Base-by-base conservation (phyloP, 176 grass and related monocot species). In the Dactylis glomerata region DNA sequence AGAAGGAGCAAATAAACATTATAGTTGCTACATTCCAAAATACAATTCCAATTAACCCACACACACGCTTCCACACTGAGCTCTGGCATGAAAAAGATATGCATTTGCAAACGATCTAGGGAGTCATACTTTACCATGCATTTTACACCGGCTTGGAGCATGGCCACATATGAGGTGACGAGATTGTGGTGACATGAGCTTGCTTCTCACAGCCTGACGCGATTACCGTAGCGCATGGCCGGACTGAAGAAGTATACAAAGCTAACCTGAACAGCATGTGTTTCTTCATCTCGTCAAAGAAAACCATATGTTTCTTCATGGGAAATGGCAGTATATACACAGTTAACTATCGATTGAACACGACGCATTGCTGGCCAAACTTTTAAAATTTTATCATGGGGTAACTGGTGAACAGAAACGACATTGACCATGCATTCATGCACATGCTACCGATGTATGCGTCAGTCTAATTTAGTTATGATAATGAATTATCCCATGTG, bases 401-500 rank as follows among this genome's bases (percentile, higher is more conserved):
- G 15, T 77, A 79, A 11, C 84, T 61, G 51, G 37, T 79, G 51
- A 79, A 34, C 66, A 61, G 27, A 70, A 27, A 24, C 14, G 27
- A 59, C 64, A 47, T 24, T 56, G 42, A 67, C 31, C 41, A 27
- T 46, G 30, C 24, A 46, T 44, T 73, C 23, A 28, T 73, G 26
- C 6, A 14, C 47, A 22, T n/a, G 73, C 47, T 20, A 12, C 46
- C 27, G 27, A 75, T 52, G 44, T 50, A 45, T 44, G 38, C 37
- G 22, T 14, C 36, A 42, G 24, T 20, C 30, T 73, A 20, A 30
- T 19, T 6, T 32, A 46, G 16, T 20, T 32, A 19, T 19, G 10
- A 36, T 69, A 13, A 13, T 46, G 13, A 73, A 72, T 72, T 44
- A 45, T 44, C 68, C 45, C 84, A 72, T 59, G 75, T 49, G 75